Percentiles rank a stretch among this genome's conserved stretches.
These are phyloP conservation scores for Peronospora destructor DNA, from an alignment of 352 stramenopile species.

Conservation along the genomic window DNA sequence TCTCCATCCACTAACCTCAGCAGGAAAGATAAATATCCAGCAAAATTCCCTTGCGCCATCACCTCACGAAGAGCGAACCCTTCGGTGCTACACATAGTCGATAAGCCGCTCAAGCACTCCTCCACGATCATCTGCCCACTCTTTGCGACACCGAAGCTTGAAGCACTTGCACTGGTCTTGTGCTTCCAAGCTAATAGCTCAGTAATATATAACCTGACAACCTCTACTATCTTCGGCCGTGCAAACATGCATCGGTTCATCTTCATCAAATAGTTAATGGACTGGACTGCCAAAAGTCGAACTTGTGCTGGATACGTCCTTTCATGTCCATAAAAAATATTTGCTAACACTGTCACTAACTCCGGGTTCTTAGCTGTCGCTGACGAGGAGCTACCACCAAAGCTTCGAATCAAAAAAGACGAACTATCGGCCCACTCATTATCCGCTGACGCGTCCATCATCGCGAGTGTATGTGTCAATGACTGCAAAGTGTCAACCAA, in stretches of 20 bases:
- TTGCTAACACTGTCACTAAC: conserved; percentile 41
- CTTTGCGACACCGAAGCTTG: conserved; percentile 11
- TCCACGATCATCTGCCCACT: conserved; percentile 68
- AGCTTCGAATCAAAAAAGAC: conserved; percentile 52
- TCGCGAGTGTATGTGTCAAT: conserved; percentile 75
- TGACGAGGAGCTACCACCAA: conserved; percentile 29
- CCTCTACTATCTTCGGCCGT: conserved; percentile 36
- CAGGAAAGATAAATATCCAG: conserved; percentile 55
- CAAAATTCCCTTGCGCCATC: conserved; percentile 30
- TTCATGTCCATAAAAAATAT: conserved; percentile 43
- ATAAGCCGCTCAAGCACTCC: conserved; percentile 71
- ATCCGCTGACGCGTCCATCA: conserved; percentile 79
- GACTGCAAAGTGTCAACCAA: conserved; percentile 66
- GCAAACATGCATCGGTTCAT: conserved; percentile 64
- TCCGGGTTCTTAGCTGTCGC: conserved; percentile 53
- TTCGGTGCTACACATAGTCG: conserved; percentile 53
- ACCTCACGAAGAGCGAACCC: conserved; percentile 49
- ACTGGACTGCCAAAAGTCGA: conserved; percentile 62
- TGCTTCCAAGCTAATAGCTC: conserved; percentile 39
- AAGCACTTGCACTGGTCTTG: conserved; percentile 4
- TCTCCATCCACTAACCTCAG: conserved; percentile 27
- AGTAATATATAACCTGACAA: conserved; percentile 49
- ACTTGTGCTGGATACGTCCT: conserved; percentile 37
- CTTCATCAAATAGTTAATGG: conserved; percentile 83
- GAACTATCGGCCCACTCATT: conserved; percentile 56